Evolutionary conservation across 805 yeast species (phyloP).

Genomic region (Starmerella tilneyi): DNA sequence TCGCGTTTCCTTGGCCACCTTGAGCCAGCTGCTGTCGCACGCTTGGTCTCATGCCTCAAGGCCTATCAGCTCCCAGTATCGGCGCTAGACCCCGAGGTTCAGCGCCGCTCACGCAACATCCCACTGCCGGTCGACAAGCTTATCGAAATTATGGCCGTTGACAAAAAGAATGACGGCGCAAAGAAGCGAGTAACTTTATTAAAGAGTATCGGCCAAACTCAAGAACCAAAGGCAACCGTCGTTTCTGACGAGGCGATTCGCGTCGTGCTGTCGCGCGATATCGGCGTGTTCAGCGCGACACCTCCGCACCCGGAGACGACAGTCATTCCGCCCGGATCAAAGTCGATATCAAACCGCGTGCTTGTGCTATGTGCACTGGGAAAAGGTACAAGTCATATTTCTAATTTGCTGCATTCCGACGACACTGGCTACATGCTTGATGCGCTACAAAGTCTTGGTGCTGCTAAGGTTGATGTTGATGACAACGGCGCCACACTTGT

Average conservation of each 20-base stretch:
- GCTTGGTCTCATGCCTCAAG: conserved; percentile 68
- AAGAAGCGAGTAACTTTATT: conserved; percentile 78
- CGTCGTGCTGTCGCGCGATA: conserved; percentile 74
- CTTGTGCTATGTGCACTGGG: conserved; percentile 87
- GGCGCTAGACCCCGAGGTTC: conserved; percentile 59
- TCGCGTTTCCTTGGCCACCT: conserved; percentile 83
- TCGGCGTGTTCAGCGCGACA: conserved; percentile 45
- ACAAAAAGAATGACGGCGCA: conserved; percentile 91
- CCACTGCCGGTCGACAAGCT: conserved; percentile 66
- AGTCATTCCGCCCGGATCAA: conserved; percentile 89
- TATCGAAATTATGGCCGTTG: conserved; percentile 81
- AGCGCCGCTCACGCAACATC: conserved; percentile 57
- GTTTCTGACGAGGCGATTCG: conserved; percentile 73
- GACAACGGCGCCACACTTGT: conserved; percentile 83
- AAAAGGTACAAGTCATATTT: conserved; percentile 68
- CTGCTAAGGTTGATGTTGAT: conserved; percentile 73
- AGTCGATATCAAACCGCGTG: conserved; percentile 93
- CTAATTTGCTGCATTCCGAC: conserved; percentile 85
- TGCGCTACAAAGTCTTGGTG: conserved; percentile 69
- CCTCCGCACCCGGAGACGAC: conserved; percentile 28
- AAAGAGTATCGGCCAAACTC: conserved; percentile 77
- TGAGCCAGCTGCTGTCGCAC: conserved; percentile 87
- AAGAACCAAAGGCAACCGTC: conserved; percentile 76
- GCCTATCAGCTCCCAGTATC: conserved; percentile 82
- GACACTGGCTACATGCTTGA: conserved; percentile 91